phyloP scores from a whole-genome alignment of 108 stramenopile species.

The Cyclotella kingstonii region DNA sequence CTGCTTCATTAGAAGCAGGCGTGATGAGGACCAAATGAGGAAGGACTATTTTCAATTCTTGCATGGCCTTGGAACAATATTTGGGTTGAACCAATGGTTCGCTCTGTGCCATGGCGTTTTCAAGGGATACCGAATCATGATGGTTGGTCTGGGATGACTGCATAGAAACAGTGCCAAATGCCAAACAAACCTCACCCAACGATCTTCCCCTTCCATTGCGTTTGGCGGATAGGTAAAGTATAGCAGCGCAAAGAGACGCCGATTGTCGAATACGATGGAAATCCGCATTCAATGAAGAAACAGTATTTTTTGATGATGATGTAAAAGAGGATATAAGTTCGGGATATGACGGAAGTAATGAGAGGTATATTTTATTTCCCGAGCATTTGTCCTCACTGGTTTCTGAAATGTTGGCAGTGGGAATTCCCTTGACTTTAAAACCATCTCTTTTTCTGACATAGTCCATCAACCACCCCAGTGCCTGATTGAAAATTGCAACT shows the following conservation, averaged over 20 bases:
- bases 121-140: not conserved
- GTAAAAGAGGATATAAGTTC: not conserved
- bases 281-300: slow-evolving; percentile 3
- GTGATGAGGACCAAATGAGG: slow-evolving; percentile 18
- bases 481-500: slow-evolving; percentile 4
- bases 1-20: not conserved
- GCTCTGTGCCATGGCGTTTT: not conserved
- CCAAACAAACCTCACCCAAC: slow-evolving; percentile 30
- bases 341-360: slow-evolving; percentile 2
- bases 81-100: slow-evolving; percentile 38
- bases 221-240: slow-evolving; percentile 27
- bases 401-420: slow-evolving; percentile 1
- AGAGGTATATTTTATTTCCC: not conserved
- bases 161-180: slow-evolving; percentile 24
- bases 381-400: not conserved
- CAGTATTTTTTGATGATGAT: not conserved
- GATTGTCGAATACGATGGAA: slow-evolving; percentile 36
- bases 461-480: slow-evolving; percentile 16
- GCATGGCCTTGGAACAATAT: slow-evolving; percentile 37
- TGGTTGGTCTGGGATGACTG: not conserved
- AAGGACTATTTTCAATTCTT: slow-evolving; percentile 25
- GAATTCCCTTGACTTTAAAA: slow-evolving; percentile 25
- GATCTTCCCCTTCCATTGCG: slow-evolving; percentile 27
- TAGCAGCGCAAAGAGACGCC: slow-evolving; percentile 27
- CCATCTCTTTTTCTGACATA: slow-evolving; percentile 18